These are phyloP conservation scores for Cutaneotrichosporon cutaneum DNA, from an alignment of 1,284 basidiomycete genomes.

Conservation along the genomic window DNA sequence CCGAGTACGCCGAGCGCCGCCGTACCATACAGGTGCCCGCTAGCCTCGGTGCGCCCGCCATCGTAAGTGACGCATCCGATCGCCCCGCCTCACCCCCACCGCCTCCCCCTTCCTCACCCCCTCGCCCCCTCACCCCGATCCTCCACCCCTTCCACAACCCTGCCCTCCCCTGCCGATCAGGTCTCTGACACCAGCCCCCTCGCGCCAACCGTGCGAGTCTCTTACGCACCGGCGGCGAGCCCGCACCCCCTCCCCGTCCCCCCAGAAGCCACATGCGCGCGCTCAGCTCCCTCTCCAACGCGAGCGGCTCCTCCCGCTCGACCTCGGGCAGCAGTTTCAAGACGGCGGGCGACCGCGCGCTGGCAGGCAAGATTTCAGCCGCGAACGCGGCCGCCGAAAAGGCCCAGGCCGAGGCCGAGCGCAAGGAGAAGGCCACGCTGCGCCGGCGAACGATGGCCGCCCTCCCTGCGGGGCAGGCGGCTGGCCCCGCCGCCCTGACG, in stretches of 20 bases:
- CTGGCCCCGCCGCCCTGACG: slow-evolving; percentile 1
- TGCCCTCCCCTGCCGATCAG: background rate
- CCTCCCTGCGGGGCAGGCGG: background rate
- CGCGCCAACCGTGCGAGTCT: slow-evolving; percentile 41
- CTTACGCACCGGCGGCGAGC: slow-evolving; percentile 27
- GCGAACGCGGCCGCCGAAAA: slow-evolving; percentile 5
- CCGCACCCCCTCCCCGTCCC: slow-evolving; percentile 7
- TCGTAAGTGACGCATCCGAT: slow-evolving; percentile 15
- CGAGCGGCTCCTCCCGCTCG: background rate
- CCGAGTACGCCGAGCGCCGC: slow-evolving; percentile 34
- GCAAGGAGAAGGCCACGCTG: background rate
- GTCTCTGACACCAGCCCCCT: slow-evolving; percentile 32
- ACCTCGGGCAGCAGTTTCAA: slow-evolving; percentile 1
- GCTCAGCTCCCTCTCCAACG: background rate
- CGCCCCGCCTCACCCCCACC: too few relatives aligned
- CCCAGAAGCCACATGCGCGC: slow-evolving; percentile 9
- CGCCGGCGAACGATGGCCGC: slow-evolving; percentile 3
- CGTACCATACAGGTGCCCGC: slow-evolving; percentile 36
- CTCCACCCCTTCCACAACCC: background rate
- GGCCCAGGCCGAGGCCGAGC: slow-evolving; percentile 8
- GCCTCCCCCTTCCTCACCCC: background rate
- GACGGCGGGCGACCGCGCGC: slow-evolving; percentile 7
- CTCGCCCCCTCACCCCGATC: background rate
- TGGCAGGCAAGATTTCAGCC: slow-evolving; percentile 2
- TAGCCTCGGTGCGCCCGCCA: slow-evolving; percentile 26